These are phyloP conservation scores for Neopestalotiopsis rosae DNA, from an alignment of 2,329 filamentous ascomycete species.

Conservation along the genomic window DNA sequence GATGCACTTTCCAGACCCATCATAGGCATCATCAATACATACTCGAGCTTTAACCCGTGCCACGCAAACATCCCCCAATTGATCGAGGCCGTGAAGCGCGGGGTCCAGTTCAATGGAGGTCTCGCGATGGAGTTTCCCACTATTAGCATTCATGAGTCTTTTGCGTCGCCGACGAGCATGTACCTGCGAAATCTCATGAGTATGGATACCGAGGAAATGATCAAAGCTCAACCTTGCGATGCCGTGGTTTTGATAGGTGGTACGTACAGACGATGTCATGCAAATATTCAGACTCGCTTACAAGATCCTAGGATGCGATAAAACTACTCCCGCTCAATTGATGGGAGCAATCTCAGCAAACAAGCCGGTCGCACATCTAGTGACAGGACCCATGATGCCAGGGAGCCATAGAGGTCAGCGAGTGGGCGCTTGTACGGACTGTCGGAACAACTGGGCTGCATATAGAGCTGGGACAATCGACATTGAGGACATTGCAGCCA, in stretches of 20 bases:
- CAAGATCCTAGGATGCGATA: slow-evolving; percentile 66
- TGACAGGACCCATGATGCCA: slow-evolving; percentile 79
- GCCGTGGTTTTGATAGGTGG: slow-evolving; percentile 71
- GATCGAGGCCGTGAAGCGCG: slow-evolving; percentile 72
- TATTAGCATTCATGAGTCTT: slow-evolving; percentile 73
- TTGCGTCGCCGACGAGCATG: slow-evolving; percentile 76
- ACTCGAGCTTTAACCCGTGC: slow-evolving; percentile 76
- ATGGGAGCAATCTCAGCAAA: slow-evolving; percentile 80
- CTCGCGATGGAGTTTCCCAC: slow-evolving; percentile 76
- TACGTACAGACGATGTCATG: slow-evolving; percentile 32
- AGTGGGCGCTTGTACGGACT: slow-evolving; percentile 78
- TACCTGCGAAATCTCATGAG: slow-evolving; percentile 77
- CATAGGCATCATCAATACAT: slow-evolving; percentile 77
- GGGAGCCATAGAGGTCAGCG: slow-evolving; percentile 68
- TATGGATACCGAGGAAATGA: slow-evolving; percentile 83
- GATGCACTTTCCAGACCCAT: slow-evolving; percentile 73
- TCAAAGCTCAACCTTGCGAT: slow-evolving; percentile 73
- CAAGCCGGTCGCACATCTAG: slow-evolving; percentile 71
- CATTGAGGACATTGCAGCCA: slow-evolving; percentile 71
- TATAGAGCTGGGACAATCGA: slow-evolving; percentile 70
- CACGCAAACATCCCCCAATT: slow-evolving; percentile 75
- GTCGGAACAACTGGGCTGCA: slow-evolving; percentile 74
- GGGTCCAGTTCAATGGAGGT: slow-evolving; percentile 70
- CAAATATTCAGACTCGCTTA: neutral
- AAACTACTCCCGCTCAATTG: slow-evolving; percentile 74